phyloP scores from a whole-genome alignment of 2,329 filamentous ascomycete genomes.

The Eurotiales sp. region DNA sequence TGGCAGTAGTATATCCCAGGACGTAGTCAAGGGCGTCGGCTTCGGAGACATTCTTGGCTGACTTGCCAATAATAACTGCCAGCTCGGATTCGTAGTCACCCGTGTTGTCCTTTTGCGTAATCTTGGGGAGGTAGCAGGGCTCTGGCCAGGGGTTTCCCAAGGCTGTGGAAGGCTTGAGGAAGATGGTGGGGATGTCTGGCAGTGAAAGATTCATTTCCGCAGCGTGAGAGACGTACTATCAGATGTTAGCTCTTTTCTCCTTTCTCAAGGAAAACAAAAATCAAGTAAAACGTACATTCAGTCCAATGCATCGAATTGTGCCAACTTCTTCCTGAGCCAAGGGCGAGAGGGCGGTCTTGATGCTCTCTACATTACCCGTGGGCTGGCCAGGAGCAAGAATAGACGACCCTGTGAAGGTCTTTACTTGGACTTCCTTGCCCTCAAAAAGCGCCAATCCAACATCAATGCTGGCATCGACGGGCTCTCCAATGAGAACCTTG shows the following conservation, averaged over 20 bases:
- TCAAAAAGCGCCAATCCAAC: conserved; percentile 56
- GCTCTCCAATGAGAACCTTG: conserved; percentile 55
- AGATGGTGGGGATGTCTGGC: conserved; percentile 54
- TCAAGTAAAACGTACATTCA: conserved; percentile 43
- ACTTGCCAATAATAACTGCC: conserved; percentile 53
- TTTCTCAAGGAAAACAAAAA: background rate
- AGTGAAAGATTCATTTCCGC: conserved; percentile 52
- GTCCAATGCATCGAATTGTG: conserved; percentile 56
- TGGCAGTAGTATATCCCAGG: conserved; percentile 61
- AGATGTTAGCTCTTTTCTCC: background rate
- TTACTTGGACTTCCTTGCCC: conserved; percentile 54
- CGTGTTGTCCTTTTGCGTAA: conserved; percentile 51
- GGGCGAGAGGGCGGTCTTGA: conserved; percentile 49
- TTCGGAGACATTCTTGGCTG: conserved; percentile 54
- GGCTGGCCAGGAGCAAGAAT: conserved; percentile 52
- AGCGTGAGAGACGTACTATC: conserved; percentile 48
- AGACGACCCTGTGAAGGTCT: conserved; percentile 57
- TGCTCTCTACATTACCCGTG: conserved; percentile 40
- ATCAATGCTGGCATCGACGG: conserved; percentile 50
- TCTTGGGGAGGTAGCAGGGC: conserved; percentile 52
- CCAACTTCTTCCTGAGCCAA: conserved; percentile 49
- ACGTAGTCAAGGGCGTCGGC: conserved; percentile 57
- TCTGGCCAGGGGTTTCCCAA: conserved; percentile 53
- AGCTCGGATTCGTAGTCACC: conserved; percentile 61
- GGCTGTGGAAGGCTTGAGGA: conserved; percentile 55